Percentiles rank a stretch among this genome's conserved stretches.
phyloP scores from a whole-genome alignment of 2,329 filamentous ascomycete genomes.

The Pezicula neosporulosa region DNA sequence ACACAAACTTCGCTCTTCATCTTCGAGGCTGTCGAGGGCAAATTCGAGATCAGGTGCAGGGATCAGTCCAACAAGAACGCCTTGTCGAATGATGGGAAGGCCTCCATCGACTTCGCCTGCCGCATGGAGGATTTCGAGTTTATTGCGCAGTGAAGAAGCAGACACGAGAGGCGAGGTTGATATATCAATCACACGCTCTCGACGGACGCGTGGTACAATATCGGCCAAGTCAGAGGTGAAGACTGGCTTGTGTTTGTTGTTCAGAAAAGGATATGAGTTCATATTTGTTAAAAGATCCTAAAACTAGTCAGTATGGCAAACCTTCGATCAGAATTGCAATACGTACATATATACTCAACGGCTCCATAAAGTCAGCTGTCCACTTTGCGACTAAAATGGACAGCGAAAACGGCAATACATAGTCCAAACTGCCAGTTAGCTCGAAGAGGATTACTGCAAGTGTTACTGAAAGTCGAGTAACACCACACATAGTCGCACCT shows the following conservation, averaged over 20 bases:
- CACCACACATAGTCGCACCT: conserved; percentile 96
- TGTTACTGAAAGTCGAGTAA: conserved; percentile 89
- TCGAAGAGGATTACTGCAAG: conserved; percentile 95
- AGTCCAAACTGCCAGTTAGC: conserved; percentile 89
- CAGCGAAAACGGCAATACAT: conserved; percentile 91
- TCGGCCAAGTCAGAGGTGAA: conserved; percentile 88
- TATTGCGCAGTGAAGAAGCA: conserved; percentile 71
- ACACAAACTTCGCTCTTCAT: conserved; percentile 72
- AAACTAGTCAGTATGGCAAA: conserved; percentile 14
- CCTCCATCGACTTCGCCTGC: conserved; percentile 91
- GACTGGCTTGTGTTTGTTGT: conserved; percentile 89
- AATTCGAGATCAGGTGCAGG: conserved; percentile 93
- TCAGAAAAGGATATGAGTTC: conserved; percentile 97
- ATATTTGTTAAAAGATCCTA: conserved; percentile 90
- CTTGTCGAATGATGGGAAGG: conserved; percentile 77
- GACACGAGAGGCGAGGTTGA: conserved; percentile 76
- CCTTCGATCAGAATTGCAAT: neutral
- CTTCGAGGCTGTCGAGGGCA: conserved; percentile 77
- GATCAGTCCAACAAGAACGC: conserved; percentile 82
- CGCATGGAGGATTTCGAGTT: conserved; percentile 77
- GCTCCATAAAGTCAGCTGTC: conserved; percentile 94
- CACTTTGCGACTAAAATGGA: conserved; percentile 95
- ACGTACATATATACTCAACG: conserved; percentile 83
- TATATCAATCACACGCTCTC: conserved; percentile 83
- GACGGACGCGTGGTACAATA: conserved; percentile 73